phyloP scores from a whole-genome alignment of 306 rosid species.

The Acacia crassicarpa region DNA sequence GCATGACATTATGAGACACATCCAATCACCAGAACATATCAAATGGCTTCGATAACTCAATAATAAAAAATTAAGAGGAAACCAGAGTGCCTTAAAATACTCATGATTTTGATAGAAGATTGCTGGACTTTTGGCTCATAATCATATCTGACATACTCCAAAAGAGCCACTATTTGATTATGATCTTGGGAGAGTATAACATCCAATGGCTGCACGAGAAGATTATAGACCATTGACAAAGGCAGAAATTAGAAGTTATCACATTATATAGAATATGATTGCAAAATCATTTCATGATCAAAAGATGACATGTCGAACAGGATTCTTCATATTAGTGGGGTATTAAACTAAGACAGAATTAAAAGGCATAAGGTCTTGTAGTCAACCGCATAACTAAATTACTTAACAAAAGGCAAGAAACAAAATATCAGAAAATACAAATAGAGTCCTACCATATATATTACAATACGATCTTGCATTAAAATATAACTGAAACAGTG shows the following conservation, averaged over 20 bases:
- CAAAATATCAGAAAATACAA: background rate
- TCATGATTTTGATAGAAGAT: constrained; percentile 90
- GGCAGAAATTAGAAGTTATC: background rate
- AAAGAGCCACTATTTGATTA: constrained; percentile 79
- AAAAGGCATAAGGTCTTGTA: background rate
- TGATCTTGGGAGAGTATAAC: constrained; percentile 94
- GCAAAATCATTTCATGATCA: background rate
- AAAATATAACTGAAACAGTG: background rate
- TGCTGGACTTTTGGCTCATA: constrained; percentile 85
- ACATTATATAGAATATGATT: background rate
- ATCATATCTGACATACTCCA: constrained; percentile 98
- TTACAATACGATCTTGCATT: background rate
- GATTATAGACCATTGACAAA: constrained; percentile 19
- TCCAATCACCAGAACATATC: constrained; percentile 11
- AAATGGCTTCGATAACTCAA: constrained; percentile 9
- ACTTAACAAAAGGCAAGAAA: background rate
- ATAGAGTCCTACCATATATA: background rate
- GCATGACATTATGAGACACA: constrained; percentile 14
- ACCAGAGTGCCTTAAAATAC: constrained; percentile 73
- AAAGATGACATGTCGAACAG: background rate
- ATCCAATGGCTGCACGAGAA: constrained; percentile 86
- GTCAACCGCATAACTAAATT: background rate
- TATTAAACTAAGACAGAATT: background rate
- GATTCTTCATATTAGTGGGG: background rate
- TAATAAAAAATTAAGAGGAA: constrained; percentile 31